Evolutionary conservation across 1,284 basidiomycete species (phyloP), one percentile per base, ranked within the genome.

Genomic region (Apiotrichum domesticum): DNA sequence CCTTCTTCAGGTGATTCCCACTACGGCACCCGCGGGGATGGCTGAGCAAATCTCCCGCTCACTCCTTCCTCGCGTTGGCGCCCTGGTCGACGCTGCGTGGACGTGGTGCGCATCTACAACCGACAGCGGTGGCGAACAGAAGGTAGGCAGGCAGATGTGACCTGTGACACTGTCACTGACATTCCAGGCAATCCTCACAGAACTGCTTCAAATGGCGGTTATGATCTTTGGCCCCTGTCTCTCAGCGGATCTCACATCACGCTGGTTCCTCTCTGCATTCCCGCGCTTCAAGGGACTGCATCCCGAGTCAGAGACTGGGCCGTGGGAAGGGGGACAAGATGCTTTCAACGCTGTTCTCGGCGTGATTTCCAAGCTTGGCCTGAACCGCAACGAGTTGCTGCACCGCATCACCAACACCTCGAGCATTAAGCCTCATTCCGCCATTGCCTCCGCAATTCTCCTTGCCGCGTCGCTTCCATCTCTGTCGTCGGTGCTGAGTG

Each of bases 91-190:
- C 2, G 54, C 52, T 1, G 56, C 61, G 0, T 68, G 65, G 64
- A 46, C 43, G 4, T 74, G 72, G 72, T 59, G 59, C 0, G 46
- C 59, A 15, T 56, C 39, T 0, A 70, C 64, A 1, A 46, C 46
- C 5, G 72, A 74, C 51, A 39, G 45, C 10, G 64, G 66, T 13
- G 71, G 72, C 7, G 69, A 72, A 56, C 71, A 70, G 50, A 52
- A 61, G 46, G 71, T 73, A 37, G 54, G 66, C 14, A 21, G 21
- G 21, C 21, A 21, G 21, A 21, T 21, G 21, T 21, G 21, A 21
- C 21, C 21, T 21, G 21, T 21, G 21, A 21, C 21, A 21, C 21
- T 21, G 21, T 21, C 21, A 35, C 43, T 47, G 33, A 52, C 57
- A 10, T n/a, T 35, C 2, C 51, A 69, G 67, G 55, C 70, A 1